Base-by-base conservation (phyloP, 192 early-diverging fungal species). In the Lobosporangium transversale region DNA sequence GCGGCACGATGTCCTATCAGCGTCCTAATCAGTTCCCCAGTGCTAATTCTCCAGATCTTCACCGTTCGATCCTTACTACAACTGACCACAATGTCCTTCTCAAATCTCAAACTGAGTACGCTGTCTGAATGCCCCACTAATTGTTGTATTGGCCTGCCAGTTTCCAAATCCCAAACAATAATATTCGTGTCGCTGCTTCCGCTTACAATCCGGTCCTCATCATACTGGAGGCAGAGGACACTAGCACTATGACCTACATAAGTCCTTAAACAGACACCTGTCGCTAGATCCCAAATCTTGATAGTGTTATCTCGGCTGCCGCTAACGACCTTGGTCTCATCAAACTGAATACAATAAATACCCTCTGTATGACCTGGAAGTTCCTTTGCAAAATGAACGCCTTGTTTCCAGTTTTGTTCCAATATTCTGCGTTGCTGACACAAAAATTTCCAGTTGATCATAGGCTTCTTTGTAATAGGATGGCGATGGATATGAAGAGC, bases 171-270 rank as follows among this genome's bases (percentile, higher is more conserved):
- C 90, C 94, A 93, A 26, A 94, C 82, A 23, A 89, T 83, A 20
- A 87, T 86, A 10, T 84, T 85, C 10, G 82, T 66, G 61, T 94
- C 93, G 17, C 87, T 86, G 43, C 90, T 91, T 7, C 92, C 93
- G 18, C 89, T 92, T 11, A 91, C 66, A 45, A 94, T 86, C 53
- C 76, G 79, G 23, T 79, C 58, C 14, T 83, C 85, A 52, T 95
- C 85, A 44, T 88, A 95, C 53, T 97, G 95, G 20, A 97, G 81
- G 58, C 95, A 97, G 45, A 97, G 81, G 10, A 97, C 95, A 31
- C 91, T 93, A 10, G 87, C 93, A 2, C 55, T 53, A 73, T 97
- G 95, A 14, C 89, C 90, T 7, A 35, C 40, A 47, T 94, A 85
- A 4, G 93, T 93, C 29, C 81, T 73, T 24, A 84, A 68, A 54